Conservation (phyloP, 805 yeast species). For the Ogataea methanolica region DNA sequence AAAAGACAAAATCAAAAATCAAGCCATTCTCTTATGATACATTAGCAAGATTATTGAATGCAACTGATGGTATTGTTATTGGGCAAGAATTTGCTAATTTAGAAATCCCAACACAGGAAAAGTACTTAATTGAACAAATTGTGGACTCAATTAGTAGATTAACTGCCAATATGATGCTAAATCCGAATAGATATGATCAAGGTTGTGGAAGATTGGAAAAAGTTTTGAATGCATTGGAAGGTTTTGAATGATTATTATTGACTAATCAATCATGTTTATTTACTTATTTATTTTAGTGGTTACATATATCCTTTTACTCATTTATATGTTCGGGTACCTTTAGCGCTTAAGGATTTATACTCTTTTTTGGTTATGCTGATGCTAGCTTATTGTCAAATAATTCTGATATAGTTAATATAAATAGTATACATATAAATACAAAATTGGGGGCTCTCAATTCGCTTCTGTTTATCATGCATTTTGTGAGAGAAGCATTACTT, state of each 20-base stretch:
- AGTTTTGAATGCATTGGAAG: slow-evolving; percentile 84
- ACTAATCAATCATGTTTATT: background rate
- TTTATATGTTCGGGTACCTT: background rate
- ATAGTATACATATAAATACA: background rate
- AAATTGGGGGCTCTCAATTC: background rate
- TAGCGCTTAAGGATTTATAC: background rate
- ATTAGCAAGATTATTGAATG: slow-evolving; percentile 46
- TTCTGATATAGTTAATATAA: too few species aligned
- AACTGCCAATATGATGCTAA: slow-evolving; percentile 87
- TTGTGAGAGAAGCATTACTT: slow-evolving; percentile 13
- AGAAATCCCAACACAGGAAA: slow-evolving; percentile 71
- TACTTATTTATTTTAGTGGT: background rate
- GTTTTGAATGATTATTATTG: slow-evolving; percentile 40
- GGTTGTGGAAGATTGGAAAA: slow-evolving; percentile 76
- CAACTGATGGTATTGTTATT: slow-evolving; percentile 56
- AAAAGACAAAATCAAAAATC: slow-evolving; percentile 20
- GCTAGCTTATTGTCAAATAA: too few species aligned
- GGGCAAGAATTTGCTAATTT: slow-evolving; percentile 71
- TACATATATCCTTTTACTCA: background rate
- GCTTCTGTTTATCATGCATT: background rate
- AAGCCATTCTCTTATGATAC: slow-evolving; percentile 37
- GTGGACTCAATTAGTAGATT: slow-evolving; percentile 81
- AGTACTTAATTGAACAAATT: slow-evolving; percentile 74
- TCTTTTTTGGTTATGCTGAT: background rate
- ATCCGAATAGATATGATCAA: slow-evolving; percentile 73